phyloP scores from a whole-genome alignment of 148 eudicot genomes.

The Pharnaceum exiguum region DNA sequence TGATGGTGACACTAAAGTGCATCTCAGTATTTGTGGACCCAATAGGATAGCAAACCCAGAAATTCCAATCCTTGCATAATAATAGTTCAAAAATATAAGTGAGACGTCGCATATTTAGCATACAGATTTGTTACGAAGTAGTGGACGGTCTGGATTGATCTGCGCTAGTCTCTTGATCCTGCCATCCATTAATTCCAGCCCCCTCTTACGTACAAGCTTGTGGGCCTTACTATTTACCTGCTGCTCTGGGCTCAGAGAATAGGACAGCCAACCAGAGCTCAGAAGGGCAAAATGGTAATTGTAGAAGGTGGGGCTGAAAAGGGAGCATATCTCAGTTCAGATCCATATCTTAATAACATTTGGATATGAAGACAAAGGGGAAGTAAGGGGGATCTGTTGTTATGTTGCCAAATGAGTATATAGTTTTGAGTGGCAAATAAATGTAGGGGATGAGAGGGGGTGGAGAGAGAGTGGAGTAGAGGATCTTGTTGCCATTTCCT shows the following conservation, averaged over 20 bases:
- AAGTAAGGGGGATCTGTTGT: slow-evolving; percentile 22
- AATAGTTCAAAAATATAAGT: slow-evolving; percentile 19
- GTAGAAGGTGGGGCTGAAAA: not conserved
- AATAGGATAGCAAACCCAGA: not conserved
- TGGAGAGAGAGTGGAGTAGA: not conserved
- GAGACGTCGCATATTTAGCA: slow-evolving; percentile 38
- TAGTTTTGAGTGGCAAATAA: slow-evolving; percentile 13
- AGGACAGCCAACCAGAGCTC: slow-evolving; percentile 1
- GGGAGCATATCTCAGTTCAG: slow-evolving; percentile 34
- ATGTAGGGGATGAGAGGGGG: not conserved
- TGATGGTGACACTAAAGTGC: slow-evolving; percentile 10
- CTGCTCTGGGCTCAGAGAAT: slow-evolving; percentile 17
- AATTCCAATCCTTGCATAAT: slow-evolving; percentile 18
- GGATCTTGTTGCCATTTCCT: slow-evolving; percentile 20
- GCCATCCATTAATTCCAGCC: slow-evolving; percentile 14
- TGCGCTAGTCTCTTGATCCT: slow-evolving; percentile 5
- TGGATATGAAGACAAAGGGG: slow-evolving; percentile 21
- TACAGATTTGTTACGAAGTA: slow-evolving; percentile 30
- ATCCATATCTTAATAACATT: slow-evolving; percentile 20
- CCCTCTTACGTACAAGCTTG: not conserved
- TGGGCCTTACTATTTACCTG: slow-evolving; percentile 15
- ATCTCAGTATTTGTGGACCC: slow-evolving; percentile 21
- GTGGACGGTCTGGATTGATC: slow-evolving; percentile 23
- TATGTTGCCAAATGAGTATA: slow-evolving; percentile 21
- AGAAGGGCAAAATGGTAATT: slow-evolving; percentile 19